Evolutionary conservation across 345 rosid species (phyloP).

Genomic region (Hevea brasiliensis): DNA sequence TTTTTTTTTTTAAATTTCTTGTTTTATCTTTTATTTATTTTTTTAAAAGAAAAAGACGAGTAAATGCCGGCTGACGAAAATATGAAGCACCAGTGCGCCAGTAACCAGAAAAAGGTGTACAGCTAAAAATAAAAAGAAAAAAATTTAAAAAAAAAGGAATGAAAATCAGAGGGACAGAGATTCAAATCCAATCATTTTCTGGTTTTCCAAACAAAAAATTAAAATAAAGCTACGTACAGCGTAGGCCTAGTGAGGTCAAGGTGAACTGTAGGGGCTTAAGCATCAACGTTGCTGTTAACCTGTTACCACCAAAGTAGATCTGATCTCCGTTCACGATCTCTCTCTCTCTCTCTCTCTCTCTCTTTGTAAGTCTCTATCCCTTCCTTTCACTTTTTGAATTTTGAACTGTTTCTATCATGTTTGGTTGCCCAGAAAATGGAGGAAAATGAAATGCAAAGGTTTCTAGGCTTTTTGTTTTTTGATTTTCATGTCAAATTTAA

Average conservation of each 20-base stretch:
- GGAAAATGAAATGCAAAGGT: not conserved
- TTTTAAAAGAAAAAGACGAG: too few species aligned
- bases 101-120: too few species aligned
- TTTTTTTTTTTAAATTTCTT: too few species aligned
- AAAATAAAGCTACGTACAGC: not conserved
- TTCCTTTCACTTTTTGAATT: not conserved
- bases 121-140: not conserved
- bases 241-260: not conserved
- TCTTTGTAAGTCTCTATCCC: not conserved
- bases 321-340: not conserved
- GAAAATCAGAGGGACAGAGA: not conserved
- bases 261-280: too few species aligned
- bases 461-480: not conserved
- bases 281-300: too few species aligned
- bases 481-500: not conserved
- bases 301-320: not conserved
- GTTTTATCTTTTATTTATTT: too few species aligned
- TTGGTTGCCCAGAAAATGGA: not conserved
- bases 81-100: too few species aligned
- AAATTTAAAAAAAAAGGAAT: too few species aligned
- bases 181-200: conserved; percentile 7
- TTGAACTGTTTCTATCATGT: not conserved
- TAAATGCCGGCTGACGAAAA: too few species aligned
- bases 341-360: not conserved
- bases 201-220: not conserved